Base-by-base conservation (phyloP, 2,329 filamentous ascomycete genomes). In the Tolypocladium endophyticum region DNA sequence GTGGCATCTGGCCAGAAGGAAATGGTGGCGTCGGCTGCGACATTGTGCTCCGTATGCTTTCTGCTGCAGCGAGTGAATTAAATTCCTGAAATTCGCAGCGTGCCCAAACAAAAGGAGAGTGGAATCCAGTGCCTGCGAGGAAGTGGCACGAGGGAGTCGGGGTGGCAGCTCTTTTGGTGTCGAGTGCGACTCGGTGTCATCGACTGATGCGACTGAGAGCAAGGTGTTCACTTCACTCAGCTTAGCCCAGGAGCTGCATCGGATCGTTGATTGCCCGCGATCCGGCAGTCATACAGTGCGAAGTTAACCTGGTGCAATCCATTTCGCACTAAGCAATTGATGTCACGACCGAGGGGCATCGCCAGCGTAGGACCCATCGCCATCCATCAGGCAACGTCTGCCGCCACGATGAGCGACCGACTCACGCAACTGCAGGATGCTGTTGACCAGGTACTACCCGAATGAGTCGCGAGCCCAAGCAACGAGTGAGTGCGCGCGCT, bases 391-490 rank as follows among this genome's bases (percentile, higher is more conserved):
- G 38, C 33, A 58, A 58, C 56, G 33, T 35, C 54, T 55, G n/a
- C 36, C 18, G 25, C 23, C 63, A 73, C 64, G 8, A 91, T 91
- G 86, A 82, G 82, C 35, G 90, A 95, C 70, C 81, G 87, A 63
- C 80, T 95, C 60, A 93, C 90, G 1, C 90, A 94, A 72, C 79
- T 94, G 60, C 90, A 95, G 74, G 89, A 94, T 76, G 87, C 89
- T 73, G 84, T 93, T 62, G 90, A 94, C 69, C 86, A 92, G 81
- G 89, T 90, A 76, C 39, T 73, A 33, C 36, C 12, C 9, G 11
- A 2, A 35, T n/a, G 11, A 33, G 33, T 3, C 7, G 36, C 14
- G 9, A 56, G 36, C 9, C 18, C 14, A n/a, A 33, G n/a, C 36
- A 25, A 4, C 57, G 7, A 18, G 35, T 18, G 12, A 25, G 35